These are phyloP conservation scores for Penicillium rolfsii DNA, from an alignment of 2,329 filamentous ascomycete genomes.

Conservation along the genomic window DNA sequence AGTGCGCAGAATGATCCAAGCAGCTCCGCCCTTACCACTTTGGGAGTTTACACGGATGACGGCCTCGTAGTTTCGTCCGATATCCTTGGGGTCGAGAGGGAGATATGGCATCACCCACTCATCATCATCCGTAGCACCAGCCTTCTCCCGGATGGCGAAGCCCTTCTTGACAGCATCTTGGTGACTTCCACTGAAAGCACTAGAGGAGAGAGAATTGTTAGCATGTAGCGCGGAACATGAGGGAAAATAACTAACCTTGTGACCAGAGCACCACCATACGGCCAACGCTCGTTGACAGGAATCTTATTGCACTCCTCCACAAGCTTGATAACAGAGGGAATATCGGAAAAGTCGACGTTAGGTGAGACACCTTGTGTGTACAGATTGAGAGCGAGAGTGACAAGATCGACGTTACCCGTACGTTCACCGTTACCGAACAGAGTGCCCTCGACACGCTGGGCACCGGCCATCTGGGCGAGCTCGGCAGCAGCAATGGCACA, in stretches of 20 bases:
- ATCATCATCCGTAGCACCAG: conserved; percentile 63
- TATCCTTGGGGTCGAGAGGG: conserved; percentile 88
- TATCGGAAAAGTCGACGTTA: conserved; percentile 87
- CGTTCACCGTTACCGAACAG: conserved; percentile 94
- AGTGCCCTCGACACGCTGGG: conserved; percentile 90
- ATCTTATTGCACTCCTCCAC: conserved; percentile 96
- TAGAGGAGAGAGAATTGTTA: conserved; percentile 34
- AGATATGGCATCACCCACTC: conserved; percentile 88
- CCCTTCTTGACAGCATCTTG: conserved; percentile 97
- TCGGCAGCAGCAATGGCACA: conserved; percentile 89
- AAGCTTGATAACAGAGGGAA: conserved; percentile 80
- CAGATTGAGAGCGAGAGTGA: conserved; percentile 88
- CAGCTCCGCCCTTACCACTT: conserved; percentile 89
- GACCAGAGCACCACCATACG: conserved; percentile 69
- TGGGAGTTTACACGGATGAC: conserved; percentile 98
- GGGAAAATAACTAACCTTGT: not conserved
- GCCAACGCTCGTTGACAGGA: conserved; percentile 83
- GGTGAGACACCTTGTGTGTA: conserved; percentile 91
- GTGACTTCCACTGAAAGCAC: conserved; percentile 55
- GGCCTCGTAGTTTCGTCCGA: conserved; percentile 95
- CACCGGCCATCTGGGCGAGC: conserved; percentile 93
- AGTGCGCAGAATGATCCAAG: conserved; percentile 89
- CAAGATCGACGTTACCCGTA: conserved; percentile 92
- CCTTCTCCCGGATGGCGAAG: conserved; percentile 66
- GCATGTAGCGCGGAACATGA: not conserved